Conservation (phyloP, 2,329 filamentous ascomycete species). For the Proliferodiscus dingleyae region DNA sequence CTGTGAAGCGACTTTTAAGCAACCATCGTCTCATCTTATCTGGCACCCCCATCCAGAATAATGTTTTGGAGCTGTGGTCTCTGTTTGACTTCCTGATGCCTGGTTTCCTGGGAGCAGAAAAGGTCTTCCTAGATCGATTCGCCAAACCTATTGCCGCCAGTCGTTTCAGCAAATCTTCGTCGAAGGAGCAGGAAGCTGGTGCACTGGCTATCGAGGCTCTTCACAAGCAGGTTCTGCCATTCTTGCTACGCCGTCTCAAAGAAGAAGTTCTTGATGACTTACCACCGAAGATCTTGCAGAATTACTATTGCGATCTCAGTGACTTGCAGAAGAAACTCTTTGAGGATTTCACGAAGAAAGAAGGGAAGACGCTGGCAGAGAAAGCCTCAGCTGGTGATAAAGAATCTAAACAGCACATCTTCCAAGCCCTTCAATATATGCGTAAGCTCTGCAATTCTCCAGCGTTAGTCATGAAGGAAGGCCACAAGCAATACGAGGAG, state of each 20-base stretch:
- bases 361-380: slow-evolving; percentile 79
- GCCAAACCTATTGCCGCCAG: slow-evolving; percentile 88
- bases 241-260: slow-evolving; percentile 91
- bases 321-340: slow-evolving; percentile 93
- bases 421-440: slow-evolving; percentile 99
- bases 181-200: slow-evolving; percentile 95
- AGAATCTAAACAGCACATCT: slow-evolving; percentile 95
- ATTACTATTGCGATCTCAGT: slow-evolving; percentile 97
- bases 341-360: slow-evolving; percentile 92
- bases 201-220: slow-evolving; percentile 96
- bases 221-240: slow-evolving; percentile 95
- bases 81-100: slow-evolving; percentile 99
- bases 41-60: slow-evolving; percentile 96
- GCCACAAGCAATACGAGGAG: slow-evolving; percentile 82
- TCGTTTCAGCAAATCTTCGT: slow-evolving; percentile 93
- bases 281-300: slow-evolving; percentile 96
- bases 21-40: slow-evolving; percentile 96
- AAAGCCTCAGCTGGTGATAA: slow-evolving; percentile 83
- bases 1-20: slow-evolving; percentile 82
- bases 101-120: slow-evolving; percentile 91
- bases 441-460: slow-evolving; percentile 98
- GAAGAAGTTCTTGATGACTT: slow-evolving; percentile 96
- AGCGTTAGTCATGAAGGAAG: slow-evolving; percentile 91
- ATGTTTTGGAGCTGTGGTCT: slow-evolving; percentile 94
- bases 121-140: slow-evolving; percentile 89